Percentiles rank a stretch among this genome's conserved stretches.
phyloP scores from a whole-genome alignment of 176 grass and related monocot species.

The Triticum monococcum region DNA sequence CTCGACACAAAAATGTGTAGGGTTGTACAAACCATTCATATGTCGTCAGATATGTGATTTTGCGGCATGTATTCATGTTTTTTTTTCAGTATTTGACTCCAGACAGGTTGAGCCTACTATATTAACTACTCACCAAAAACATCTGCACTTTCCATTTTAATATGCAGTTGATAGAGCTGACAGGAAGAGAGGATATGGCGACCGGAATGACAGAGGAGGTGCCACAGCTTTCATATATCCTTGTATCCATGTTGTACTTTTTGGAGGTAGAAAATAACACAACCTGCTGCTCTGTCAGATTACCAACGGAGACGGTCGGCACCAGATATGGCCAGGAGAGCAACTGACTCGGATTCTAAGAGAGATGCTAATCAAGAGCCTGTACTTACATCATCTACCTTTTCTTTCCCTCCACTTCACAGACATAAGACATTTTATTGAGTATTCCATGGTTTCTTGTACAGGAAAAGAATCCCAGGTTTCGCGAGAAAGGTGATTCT shows the following conservation, averaged over 20 bases:
- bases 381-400: conserved; percentile 22
- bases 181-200: conserved; percentile 65
- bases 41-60: background rate
- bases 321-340: conserved; percentile 48
- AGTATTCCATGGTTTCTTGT: background rate
- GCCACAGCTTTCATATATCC: background rate
- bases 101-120: background rate
- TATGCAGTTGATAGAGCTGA: conserved; percentile 74
- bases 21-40: background rate
- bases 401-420: background rate
- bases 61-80: background rate
- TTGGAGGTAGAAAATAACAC: background rate
- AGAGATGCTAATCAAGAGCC: conserved; percentile 50
- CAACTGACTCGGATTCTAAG: conserved; percentile 59
- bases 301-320: conserved; percentile 51
- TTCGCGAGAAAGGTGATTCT: conserved; percentile 84
- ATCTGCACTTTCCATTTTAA: background rate
- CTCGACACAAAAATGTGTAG: background rate
- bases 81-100: background rate
- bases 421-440: background rate
- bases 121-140: background rate
- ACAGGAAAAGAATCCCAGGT: conserved; percentile 91
- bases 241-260: background rate
- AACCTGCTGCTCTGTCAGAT: conserved; percentile 43
- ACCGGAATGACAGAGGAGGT: conserved; percentile 71